phyloP scores from a whole-genome alignment of 352 stramenopile species.

The Phytophthora sp. region DNA sequence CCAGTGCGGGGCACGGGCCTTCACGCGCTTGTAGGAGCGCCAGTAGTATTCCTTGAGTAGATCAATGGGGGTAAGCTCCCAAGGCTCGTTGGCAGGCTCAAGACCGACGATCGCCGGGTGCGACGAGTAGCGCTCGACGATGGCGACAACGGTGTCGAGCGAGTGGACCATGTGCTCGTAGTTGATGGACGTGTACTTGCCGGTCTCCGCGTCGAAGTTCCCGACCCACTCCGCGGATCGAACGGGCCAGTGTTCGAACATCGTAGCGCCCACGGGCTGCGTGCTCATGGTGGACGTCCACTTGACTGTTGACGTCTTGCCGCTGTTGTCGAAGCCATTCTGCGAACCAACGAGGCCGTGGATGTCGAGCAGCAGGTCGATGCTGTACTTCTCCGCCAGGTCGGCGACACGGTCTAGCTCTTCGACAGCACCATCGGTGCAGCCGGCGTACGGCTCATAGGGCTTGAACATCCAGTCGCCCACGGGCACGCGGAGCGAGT shows the following conservation, averaged over 20 bases:
- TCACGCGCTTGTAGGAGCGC: constrained; percentile 94
- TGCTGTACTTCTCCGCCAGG: constrained; percentile 82
- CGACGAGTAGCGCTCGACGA: constrained; percentile 87
- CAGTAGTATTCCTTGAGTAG: constrained; percentile 96
- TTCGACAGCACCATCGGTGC: constrained; percentile 90
- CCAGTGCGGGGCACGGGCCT: constrained; percentile 91
- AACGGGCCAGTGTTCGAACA: constrained; percentile 42
- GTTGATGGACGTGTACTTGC: constrained; percentile 91
- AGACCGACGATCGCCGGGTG: constrained; percentile 90
- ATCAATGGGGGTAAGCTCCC: constrained; percentile 92
- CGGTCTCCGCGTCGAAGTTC: constrained; percentile 78
- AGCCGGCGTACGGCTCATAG: constrained; percentile 93
- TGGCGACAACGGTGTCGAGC: constrained; percentile 82
- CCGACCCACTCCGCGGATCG: constrained; percentile 91
- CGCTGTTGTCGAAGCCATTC: constrained; percentile 97
- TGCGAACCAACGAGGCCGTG: constrained; percentile 92
- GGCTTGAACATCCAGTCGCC: constrained; percentile 95
- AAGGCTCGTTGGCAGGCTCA: constrained; percentile 95
- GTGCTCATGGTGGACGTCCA: constrained; percentile 20
- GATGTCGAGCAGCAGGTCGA: constrained; percentile 92
- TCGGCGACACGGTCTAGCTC: constrained; percentile 89
- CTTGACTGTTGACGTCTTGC: constrained; percentile 59
- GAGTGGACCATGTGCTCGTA: constrained; percentile 91
- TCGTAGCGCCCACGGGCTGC: constrained; percentile 9
- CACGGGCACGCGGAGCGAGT: constrained; percentile 39